A percentile compares a stretch with the other conserved stretches of the same genome.
phyloP scores from a whole-genome alignment of 805 yeast genomes.

The Saccharomyces kudriavzevii region DNA sequence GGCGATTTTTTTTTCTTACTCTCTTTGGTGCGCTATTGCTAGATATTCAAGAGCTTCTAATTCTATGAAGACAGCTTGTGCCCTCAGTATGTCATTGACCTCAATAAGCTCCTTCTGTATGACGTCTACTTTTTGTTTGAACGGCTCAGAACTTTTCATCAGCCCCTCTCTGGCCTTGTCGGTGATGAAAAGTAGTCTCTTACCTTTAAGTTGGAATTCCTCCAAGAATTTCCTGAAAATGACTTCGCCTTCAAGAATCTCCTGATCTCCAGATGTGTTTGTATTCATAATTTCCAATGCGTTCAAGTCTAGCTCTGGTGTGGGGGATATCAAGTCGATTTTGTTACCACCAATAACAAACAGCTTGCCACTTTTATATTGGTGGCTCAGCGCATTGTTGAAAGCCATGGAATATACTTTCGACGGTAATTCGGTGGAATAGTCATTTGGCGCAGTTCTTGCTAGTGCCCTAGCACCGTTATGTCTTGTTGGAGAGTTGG shows the following conservation, averaged over 20 bases:
- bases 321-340: constrained; percentile 11
- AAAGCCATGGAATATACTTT: constrained; percentile 70
- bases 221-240: constrained; percentile 41
- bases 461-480: constrained; percentile 89
- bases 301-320: constrained; percentile 17
- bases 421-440: constrained; percentile 66
- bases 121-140: constrained; percentile 51
- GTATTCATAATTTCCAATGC: constrained; percentile 13
- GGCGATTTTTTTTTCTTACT: constrained; percentile 99
- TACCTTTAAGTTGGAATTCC: constrained; percentile 40
- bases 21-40: constrained; percentile 58
- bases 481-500: constrained; percentile 83
- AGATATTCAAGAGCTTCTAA: constrained; percentile 61
- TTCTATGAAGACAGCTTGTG: constrained; percentile 69
- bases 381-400: constrained; percentile 73
- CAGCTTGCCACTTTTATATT: constrained; percentile 67
- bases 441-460: constrained; percentile 83
- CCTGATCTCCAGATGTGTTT: not conserved
- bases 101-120: constrained; percentile 69
- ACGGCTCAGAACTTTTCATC: constrained; percentile 46
- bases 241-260: constrained; percentile 26
- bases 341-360: constrained; percentile 54
- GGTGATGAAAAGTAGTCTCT: constrained; percentile 59
- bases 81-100: constrained; percentile 75
- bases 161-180: constrained; percentile 53